Percentiles rank a stretch among this genome's conserved stretches.
Evolutionary conservation across 2,329 filamentous ascomycete species (phyloP).

Genomic region (Tolypocladium ovalisporum): DNA sequence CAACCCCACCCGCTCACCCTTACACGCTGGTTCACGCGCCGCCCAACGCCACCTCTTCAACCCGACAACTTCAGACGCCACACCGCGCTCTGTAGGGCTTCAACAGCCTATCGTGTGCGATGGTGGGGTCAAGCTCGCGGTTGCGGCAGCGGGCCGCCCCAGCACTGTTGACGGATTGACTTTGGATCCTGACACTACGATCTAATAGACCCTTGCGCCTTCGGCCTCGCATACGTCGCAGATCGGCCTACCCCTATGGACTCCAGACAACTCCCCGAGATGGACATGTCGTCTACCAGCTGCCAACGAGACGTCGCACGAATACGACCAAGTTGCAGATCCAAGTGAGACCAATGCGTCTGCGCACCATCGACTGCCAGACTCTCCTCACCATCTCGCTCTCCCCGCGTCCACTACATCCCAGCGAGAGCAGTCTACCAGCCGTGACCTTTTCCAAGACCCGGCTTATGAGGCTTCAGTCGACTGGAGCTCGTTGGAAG

Average conservation of each 20-base stretch:
- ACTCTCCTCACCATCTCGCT: not conserved
- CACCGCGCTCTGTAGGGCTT: not conserved
- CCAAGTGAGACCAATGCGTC: not conserved
- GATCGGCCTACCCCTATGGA: not conserved
- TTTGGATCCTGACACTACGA: not conserved
- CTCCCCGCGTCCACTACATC: not conserved
- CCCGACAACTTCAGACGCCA: not conserved
- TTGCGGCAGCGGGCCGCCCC: not conserved
- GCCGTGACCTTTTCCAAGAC: slow-evolving; percentile 7
- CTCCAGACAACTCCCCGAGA: slow-evolving; percentile 1
- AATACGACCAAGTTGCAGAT: not conserved
- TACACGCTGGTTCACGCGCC: not conserved
- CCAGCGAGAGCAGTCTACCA: not conserved
- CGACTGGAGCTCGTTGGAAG: slow-evolving; percentile 10
- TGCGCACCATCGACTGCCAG: slow-evolving; percentile 5
- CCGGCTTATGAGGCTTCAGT: slow-evolving; percentile 10
- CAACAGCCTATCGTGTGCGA: not conserved
- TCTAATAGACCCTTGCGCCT: not conserved
- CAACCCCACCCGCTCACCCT: not conserved
- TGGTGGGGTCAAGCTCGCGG: not conserved
- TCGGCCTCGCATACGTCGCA: not conserved
- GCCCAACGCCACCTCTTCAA: not conserved
- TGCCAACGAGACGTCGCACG: not conserved
- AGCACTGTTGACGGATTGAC: not conserved
- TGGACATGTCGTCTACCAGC: not conserved